phyloP scores from a whole-genome alignment of 192 early-diverging fungal genomes.

The Thamnidium elegans region DNA sequence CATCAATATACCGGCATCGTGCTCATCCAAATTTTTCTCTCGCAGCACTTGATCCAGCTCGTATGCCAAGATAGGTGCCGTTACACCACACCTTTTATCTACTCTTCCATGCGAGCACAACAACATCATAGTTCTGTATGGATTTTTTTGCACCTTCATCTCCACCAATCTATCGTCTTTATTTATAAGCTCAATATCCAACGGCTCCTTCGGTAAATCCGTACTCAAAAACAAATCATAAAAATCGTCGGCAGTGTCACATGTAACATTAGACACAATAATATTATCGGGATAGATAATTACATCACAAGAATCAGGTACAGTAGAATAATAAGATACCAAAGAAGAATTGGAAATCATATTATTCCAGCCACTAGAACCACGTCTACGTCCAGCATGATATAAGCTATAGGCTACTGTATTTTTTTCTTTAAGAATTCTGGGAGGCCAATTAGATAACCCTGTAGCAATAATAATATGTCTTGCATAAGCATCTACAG shows the following conservation, averaged over 20 bases:
- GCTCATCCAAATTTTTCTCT: constrained; percentile 33
- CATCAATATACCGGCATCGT: constrained; percentile 33
- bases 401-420: constrained; percentile 31
- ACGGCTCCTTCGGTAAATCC: not conserved
- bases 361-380: constrained; percentile 12
- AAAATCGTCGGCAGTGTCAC: constrained; percentile 37
- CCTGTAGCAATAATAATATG: constrained; percentile 52
- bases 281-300: constrained; percentile 48
- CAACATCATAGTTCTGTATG: constrained; percentile 35
- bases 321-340: constrained; percentile 24
- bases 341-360: constrained; percentile 41
- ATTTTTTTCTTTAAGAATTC: constrained; percentile 39
- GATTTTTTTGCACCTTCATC: constrained; percentile 4
- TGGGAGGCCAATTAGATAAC: constrained; percentile 36
- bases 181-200: not conserved
- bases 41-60: constrained; percentile 41
- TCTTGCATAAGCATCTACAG: constrained; percentile 41
- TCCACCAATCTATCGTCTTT: constrained; percentile 1
- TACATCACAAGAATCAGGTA: constrained; percentile 34
- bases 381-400: not conserved
- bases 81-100: constrained; percentile 48
- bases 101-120: constrained; percentile 47
- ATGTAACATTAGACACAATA: constrained; percentile 40
- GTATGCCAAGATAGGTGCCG: constrained; percentile 41
- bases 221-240: constrained; percentile 35